Base-by-base conservation (phyloP, 1,139 yeast species). In the Debaryomyces sp. region DNA sequence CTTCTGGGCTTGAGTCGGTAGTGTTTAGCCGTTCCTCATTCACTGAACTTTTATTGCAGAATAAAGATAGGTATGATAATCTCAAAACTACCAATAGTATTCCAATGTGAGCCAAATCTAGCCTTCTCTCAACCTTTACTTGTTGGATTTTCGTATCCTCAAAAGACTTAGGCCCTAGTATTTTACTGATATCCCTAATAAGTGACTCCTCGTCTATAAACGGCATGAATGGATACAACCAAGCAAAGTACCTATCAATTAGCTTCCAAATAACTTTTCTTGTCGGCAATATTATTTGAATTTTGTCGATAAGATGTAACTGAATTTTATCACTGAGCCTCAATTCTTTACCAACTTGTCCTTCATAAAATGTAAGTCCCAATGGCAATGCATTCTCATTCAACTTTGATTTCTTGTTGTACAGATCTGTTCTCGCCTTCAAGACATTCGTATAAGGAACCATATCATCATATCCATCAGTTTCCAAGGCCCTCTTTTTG, bases 141-240 rank as follows among this genome's bases (percentile, higher is more conserved):
- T 52, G 54, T 7, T 48, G 48, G 10, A 68, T 53, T 4, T 54
- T 55, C 22, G 52, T 43, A 49, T 67, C 70, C 5, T 54, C 61
- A 41, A 55, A 56, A 15, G 54, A 53, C 32, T 50, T 52, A 0
- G 60, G 59, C 0, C 77, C 78, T n/a, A 73, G 52, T 0, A 73
- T 59, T 9, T 54, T 49, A 3, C 49, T 45, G 0, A 67, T 54
- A 3, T 56, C 58, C 4, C 40, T 45, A 8, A 55, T 52, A 48
- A 71, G 72, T 15, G 56, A 51, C 1, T 38, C 51, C 45, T 73
- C 74, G 46, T 73, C 77, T 26, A 73, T 39, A 46, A 64, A 68
- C 13, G 79, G 77, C 61, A 68, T 59, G 47, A 67, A 72, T 9
- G 77, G 72, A 51, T 71, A 73, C 9, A 73, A 46, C 44, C 58